Conservation (phyloP, 352 stramenopile species). For the Phytophthora meadii region DNA sequence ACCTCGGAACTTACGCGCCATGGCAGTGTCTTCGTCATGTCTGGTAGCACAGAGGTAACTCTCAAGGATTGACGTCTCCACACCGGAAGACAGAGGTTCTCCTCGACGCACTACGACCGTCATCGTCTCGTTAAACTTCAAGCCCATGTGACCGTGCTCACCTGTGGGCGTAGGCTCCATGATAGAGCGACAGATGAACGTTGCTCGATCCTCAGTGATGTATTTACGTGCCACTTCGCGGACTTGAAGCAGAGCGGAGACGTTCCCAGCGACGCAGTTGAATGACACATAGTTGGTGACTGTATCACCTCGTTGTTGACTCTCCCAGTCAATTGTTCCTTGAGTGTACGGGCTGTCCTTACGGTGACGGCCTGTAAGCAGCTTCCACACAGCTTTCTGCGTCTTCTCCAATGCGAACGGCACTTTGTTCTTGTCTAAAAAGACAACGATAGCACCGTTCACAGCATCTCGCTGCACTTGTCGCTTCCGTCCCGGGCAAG, state of each 20-base stretch:
- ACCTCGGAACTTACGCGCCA: constrained; percentile 30
- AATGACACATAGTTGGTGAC: constrained; percentile 33
- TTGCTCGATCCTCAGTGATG: constrained; percentile 16
- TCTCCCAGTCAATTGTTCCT: constrained; percentile 30
- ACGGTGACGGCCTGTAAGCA: constrained; percentile 25
- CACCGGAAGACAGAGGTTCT: constrained; percentile 9
- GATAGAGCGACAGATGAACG: constrained; percentile 32
- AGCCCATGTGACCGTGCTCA: neutral
- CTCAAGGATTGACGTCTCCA: constrained; percentile 36
- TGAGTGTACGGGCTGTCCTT: constrained; percentile 28
- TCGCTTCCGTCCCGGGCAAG: constrained; percentile 24
- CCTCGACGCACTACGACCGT: constrained; percentile 24
- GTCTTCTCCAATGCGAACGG: constrained; percentile 37
- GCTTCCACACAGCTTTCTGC: constrained; percentile 33
- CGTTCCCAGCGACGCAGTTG: constrained; percentile 26
- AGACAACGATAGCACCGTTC: constrained; percentile 23
- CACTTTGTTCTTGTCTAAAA: constrained; percentile 39
- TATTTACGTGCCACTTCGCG: constrained; percentile 30
- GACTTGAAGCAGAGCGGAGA: constrained; percentile 26
- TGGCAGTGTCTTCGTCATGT: constrained; percentile 26
- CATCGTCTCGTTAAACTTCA: constrained; percentile 40
- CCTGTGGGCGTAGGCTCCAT: constrained; percentile 28
- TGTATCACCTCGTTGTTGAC: constrained; percentile 15
- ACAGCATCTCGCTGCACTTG: constrained; percentile 19
- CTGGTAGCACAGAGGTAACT: constrained; percentile 36